phyloP scores from a whole-genome alignment of 2,329 filamentous ascomycete genomes.

The Madurella mycetomatis region DNA sequence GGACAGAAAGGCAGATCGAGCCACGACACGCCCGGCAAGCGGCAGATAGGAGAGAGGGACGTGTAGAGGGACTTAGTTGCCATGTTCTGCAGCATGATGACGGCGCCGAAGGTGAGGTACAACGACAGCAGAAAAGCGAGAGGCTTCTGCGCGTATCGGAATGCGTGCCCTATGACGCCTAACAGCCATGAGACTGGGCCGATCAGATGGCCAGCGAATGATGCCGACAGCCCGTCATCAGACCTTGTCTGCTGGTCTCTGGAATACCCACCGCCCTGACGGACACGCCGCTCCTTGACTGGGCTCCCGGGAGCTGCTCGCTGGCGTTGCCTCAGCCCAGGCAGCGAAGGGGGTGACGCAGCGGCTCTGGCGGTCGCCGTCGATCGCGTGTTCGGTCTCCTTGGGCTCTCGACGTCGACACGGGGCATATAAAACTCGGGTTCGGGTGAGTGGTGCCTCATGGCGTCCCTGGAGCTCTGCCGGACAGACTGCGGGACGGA shows the following conservation, averaged over 20 bases:
- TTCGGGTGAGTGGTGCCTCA: conserved; percentile 40
- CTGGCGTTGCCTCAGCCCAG: conserved; percentile 18
- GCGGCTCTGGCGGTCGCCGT: conserved; percentile 8
- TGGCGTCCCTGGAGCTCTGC: conserved; percentile 26
- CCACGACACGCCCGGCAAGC: conserved; percentile 59
- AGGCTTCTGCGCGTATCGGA: conserved; percentile 60
- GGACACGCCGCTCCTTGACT: conserved; percentile 11
- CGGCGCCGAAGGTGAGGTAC: conserved; percentile 55
- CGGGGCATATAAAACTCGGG: conserved; percentile 52
- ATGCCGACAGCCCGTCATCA: conserved; percentile 32
- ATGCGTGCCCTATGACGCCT: conserved; percentile 54
- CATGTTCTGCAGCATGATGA: conserved; percentile 58
- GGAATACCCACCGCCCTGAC: conserved; percentile 3
- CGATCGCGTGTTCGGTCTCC: conserved; percentile 16
- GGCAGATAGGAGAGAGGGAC: conserved; percentile 65
- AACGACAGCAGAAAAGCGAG: conserved; percentile 58
- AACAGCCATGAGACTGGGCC: conserved; percentile 45
- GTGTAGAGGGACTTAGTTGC: conserved; percentile 56
- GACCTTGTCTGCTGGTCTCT: conserved; percentile 24
- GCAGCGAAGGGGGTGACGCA: conserved; percentile 13
- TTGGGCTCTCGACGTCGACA: conserved; percentile 38
- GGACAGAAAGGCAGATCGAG: conserved; percentile 63
- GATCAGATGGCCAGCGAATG: conserved; percentile 37
- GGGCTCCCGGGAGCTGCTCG: conserved; percentile 14
- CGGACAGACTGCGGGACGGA: conserved; percentile 41